Base-by-base conservation (phyloP, 495 filamentous ascomycete species). In the Friedmanniomyces simplex region DNA sequence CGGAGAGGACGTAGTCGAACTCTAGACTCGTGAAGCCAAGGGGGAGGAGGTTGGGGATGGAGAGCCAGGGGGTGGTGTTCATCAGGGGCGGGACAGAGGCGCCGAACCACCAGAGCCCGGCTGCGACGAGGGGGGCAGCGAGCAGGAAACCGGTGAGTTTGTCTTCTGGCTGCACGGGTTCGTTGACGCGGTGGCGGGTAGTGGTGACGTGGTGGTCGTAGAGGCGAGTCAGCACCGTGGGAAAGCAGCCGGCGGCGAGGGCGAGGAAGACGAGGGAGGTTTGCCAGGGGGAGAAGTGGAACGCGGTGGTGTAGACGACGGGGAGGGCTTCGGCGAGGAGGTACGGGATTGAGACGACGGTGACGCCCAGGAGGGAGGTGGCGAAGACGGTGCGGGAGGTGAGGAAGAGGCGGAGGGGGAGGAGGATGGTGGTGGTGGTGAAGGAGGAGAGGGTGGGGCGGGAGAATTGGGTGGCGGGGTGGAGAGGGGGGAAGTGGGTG, bases 281-380 rank as follows among this genome's bases (percentile, higher is more conserved):
- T 2, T n/a, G 20, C 20, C 5, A 5, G 5, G 16, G 4, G 41
- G 41, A 5, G 53, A 37, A 2, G 28, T 32, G 28, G 63, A 52
- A 51, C 76, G 73, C 5, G 26, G 66, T 62, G 30, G 67, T 55
- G 52, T 74, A 79, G 39, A 80, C 71, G 0, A 71, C 65, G 0
- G 69, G 71, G 0, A 77, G 58, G 11, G 74, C 73, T 64, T 79
- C 74, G 2, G 76, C 74, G 59, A 78, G 78, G 14, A 79, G 74
- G 50, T 78, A 81, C 39, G 79, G 73, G 18, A 79, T 66, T 0
- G 71, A 73, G 58, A 72, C 73, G 22, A 70, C 69, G 13, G 74
- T 61, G 13, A 76, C 73, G 13, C 69, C 71, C 64, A 77, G 72
- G 34, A 73, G 64, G 5, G 76, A n/a, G 14, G 14, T 22, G 41